These are phyloP conservation scores for Kalaharituber pfeilii DNA, from an alignment of 2,329 filamentous ascomycete genomes.

Conservation along the genomic window DNA sequence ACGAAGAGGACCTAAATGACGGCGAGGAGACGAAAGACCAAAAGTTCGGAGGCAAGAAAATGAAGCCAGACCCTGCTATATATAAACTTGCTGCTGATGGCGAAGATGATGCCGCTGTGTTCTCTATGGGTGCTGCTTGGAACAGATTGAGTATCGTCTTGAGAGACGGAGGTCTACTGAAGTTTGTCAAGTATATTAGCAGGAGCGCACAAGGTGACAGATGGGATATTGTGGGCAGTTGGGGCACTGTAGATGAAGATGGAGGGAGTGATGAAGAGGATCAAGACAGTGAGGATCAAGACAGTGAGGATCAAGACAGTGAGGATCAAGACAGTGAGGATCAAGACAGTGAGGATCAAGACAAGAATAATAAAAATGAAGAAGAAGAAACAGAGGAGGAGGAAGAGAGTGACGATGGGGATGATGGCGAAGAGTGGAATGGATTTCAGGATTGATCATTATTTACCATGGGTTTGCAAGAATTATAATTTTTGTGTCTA, in stretches of 20 bases:
- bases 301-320: not conserved
- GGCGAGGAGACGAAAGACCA: constrained; percentile 38
- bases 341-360: constrained; percentile 2
- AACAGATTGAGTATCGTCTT: constrained; percentile 84
- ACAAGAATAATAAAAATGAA: not conserved
- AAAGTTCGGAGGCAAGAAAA: constrained; percentile 41
- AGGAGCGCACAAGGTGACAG: constrained; percentile 65
- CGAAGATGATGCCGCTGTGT: constrained; percentile 60
- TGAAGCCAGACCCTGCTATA: constrained; percentile 55
- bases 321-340: constrained; percentile 1
- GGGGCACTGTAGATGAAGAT: constrained; percentile 45
- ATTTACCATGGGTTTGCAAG: no score
- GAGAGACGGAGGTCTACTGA: constrained; percentile 66
- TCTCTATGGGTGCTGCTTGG: constrained; percentile 57
- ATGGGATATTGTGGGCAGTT: constrained; percentile 74
- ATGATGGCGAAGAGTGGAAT: not conserved
- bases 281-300: not conserved
- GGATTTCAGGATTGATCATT: not conserved
- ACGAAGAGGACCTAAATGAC: constrained; percentile 25
- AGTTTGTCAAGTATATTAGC: constrained; percentile 95
- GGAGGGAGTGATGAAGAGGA: constrained; percentile 27
- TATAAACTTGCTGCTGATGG: constrained; percentile 51
- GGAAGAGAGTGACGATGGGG: constrained; percentile 24
- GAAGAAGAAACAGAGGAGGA: constrained; percentile 24
- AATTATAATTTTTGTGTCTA: no score